Evolutionary conservation across 2,329 filamentous ascomycete genomes (phyloP).

Genomic region (Xylaria sp.): DNA sequence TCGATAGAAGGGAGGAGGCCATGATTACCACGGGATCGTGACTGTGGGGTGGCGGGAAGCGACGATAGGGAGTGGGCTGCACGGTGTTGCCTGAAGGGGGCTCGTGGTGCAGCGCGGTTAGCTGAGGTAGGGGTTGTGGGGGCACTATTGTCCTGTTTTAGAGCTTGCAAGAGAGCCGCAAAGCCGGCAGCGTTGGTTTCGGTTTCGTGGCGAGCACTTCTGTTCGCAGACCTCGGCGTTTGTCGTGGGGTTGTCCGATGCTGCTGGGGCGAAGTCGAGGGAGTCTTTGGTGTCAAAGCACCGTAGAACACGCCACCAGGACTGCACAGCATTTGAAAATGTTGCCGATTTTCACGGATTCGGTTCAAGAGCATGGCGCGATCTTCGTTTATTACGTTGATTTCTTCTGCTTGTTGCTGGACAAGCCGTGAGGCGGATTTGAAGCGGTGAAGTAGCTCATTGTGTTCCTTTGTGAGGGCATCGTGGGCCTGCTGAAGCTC

Average conservation of each 20-base stretch:
- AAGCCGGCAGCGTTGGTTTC: slow-evolving; percentile 72
- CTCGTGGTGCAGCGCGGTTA: slow-evolving; percentile 59
- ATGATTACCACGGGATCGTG: slow-evolving; percentile 59
- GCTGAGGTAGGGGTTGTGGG: slow-evolving; percentile 72
- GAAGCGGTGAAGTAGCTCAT: slow-evolving; percentile 70
- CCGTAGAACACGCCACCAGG: slow-evolving; percentile 75
- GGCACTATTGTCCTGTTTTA: slow-evolving; percentile 80
- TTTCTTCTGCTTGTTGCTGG: slow-evolving; percentile 79
- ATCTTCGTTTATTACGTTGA: slow-evolving; percentile 76
- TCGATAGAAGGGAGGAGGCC: slow-evolving; percentile 71
- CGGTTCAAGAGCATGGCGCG: slow-evolving; percentile 81
- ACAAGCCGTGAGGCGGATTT: slow-evolving; percentile 81
- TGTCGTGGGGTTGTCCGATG: slow-evolving; percentile 61
- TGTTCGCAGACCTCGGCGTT: slow-evolving; percentile 56
- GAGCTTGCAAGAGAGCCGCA: slow-evolving; percentile 81
- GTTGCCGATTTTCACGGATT: slow-evolving; percentile 89
- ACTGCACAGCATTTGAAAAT: slow-evolving; percentile 81
- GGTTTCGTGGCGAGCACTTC: slow-evolving; percentile 55
- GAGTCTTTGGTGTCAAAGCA: slow-evolving; percentile 67
- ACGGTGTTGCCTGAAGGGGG: slow-evolving; percentile 72
- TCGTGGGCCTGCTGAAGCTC: slow-evolving; percentile 75
- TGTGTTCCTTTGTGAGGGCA: slow-evolving; percentile 72
- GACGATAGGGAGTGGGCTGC: slow-evolving; percentile 87
- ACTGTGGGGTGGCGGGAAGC: slow-evolving; percentile 78
- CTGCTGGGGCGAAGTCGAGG: slow-evolving; percentile 58